These are phyloP conservation scores for Tylopilus subfusipes DNA, from an alignment of 768 basidiomycete species.

Conservation along the genomic window DNA sequence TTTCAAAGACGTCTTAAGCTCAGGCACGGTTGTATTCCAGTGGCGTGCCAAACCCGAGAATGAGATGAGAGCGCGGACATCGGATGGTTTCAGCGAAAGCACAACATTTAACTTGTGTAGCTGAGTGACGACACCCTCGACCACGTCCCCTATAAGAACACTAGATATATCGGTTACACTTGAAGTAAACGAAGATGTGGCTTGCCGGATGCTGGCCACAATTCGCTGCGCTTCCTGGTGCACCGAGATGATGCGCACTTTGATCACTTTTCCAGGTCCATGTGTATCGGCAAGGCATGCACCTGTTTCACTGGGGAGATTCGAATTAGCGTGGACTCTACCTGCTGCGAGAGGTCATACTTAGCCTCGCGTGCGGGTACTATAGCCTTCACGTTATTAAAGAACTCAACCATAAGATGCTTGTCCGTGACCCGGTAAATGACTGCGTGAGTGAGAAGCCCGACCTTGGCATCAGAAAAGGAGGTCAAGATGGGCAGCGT, in stretches of 20 bases:
- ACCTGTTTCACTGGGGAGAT: conserved; percentile 58
- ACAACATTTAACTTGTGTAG: conserved; percentile 85
- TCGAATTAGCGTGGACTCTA: background rate
- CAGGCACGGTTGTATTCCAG: conserved; percentile 59
- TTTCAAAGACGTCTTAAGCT: conserved; percentile 60
- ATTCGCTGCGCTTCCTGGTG: conserved; percentile 60
- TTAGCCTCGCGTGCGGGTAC: conserved; percentile 80
- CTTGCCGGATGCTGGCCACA: conserved; percentile 84
- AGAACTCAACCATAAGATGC: conserved; percentile 83
- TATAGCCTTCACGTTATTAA: conserved; percentile 79
- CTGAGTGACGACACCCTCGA: conserved; percentile 68
- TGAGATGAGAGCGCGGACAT: conserved; percentile 78
- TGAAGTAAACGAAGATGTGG: conserved; percentile 47
- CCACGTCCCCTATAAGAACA: conserved; percentile 72
- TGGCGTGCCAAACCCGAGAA: conserved; percentile 84
- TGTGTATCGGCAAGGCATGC: conserved; percentile 61
- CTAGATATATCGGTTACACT: conserved; percentile 60
- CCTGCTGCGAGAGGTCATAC: conserved; percentile 40
- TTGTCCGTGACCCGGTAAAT: conserved; percentile 82
- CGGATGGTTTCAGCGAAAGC: conserved; percentile 65
- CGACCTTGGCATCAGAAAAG: conserved; percentile 65
- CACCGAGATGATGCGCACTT: conserved; percentile 72
- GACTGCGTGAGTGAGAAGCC: conserved; percentile 74
- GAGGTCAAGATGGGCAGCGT: conserved; percentile 63
- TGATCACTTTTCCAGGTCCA: conserved; percentile 76